phyloP scores from a whole-genome alignment of 352 stramenopile species.

The Globisporangium emineosum region DNA sequence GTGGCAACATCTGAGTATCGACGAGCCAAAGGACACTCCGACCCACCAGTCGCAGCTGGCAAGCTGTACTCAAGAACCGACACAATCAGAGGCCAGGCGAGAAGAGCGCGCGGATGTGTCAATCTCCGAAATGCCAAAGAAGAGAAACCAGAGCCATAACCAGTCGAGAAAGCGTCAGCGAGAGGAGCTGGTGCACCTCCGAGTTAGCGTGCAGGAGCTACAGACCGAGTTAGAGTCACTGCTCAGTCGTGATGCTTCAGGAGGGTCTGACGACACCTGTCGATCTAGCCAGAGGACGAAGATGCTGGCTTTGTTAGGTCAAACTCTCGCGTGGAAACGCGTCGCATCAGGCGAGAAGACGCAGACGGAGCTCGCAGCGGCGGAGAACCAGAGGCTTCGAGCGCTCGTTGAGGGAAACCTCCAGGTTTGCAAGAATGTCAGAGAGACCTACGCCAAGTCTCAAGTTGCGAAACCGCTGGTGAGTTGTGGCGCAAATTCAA shows the following conservation, averaged over 20 bases:
- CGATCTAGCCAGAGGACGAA: neutral
- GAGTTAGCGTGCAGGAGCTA: neutral
- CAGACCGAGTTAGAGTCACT: neutral
- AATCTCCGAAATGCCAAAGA: slow-evolving; percentile 21
- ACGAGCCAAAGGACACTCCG: no score
- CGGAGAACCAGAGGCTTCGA: slow-evolving; percentile 1
- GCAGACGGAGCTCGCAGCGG: neutral
- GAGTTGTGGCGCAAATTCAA: neutral
- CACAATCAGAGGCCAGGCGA: neutral
- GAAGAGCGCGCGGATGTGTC: neutral
- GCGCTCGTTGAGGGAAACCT: neutral
- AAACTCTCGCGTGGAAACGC: slow-evolving; percentile 9
- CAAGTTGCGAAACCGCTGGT: neutral
- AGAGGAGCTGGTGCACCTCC: slow-evolving; percentile 1
- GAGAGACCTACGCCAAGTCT: neutral
- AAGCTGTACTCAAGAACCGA: neutral
- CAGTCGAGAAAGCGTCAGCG: slow-evolving; percentile 17
- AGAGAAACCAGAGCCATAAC: slow-evolving; percentile 56
- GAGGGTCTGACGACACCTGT: slow-evolving; percentile 16
- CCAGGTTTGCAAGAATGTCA: neutral
- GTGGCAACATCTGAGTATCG: neutral
- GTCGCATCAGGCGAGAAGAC: neutral
- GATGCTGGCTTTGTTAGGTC: slow-evolving; percentile 3
- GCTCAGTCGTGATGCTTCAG: slow-evolving; percentile 66
- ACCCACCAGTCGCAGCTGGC: neutral